Conservation (phyloP, 2,329 filamentous ascomycete species). For the Botryosphaeria dothidea region DNA sequence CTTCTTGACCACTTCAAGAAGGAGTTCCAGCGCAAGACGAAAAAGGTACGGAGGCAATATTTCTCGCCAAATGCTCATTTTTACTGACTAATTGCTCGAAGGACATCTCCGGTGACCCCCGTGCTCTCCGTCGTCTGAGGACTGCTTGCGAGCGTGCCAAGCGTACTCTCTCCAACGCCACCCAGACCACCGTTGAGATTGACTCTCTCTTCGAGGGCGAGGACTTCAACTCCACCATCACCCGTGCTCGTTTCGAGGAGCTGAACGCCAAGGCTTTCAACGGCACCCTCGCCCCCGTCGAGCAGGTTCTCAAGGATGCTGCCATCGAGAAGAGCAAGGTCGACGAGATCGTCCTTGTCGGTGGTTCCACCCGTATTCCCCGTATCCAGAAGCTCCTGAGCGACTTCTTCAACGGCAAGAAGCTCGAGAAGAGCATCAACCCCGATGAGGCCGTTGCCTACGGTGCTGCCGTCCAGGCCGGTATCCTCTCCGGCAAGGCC, state of each 20-base stretch:
- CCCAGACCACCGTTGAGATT: conserved; percentile 97
- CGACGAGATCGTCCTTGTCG: conserved; percentile 98
- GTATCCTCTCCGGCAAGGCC: conserved; percentile 98
- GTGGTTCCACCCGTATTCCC: conserved; percentile 98
- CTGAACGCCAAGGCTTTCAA: conserved; percentile 94
- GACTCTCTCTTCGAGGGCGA: conserved; percentile 98
- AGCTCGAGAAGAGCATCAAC: conserved; percentile 99
- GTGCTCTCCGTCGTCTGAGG: conserved; percentile 91
- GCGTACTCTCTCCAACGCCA: conserved; percentile 96
- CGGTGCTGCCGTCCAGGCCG: conserved; percentile 97
- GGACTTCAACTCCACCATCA: conserved; percentile 96
- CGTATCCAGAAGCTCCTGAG: conserved; percentile 98
- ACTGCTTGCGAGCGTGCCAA: conserved; percentile 99
- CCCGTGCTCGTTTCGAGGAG: conserved; percentile 98
- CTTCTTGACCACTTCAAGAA: conserved; percentile 96
- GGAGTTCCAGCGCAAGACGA: conserved; percentile 81
- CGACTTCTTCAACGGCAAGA: conserved; percentile 99
- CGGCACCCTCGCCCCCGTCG: conserved; percentile 91
- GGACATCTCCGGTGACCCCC: conserved; percentile 73
- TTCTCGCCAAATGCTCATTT: background rate
- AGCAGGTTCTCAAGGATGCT: conserved; percentile 95
- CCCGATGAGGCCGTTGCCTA: conserved; percentile 99
- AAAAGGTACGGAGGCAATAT: conserved; percentile 49
- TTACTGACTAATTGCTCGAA: no score
- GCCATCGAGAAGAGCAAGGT: conserved; percentile 84